phyloP scores from a whole-genome alignment of 2,329 filamentous ascomycete genomes.

The Exserohilum rostratum region DNA sequence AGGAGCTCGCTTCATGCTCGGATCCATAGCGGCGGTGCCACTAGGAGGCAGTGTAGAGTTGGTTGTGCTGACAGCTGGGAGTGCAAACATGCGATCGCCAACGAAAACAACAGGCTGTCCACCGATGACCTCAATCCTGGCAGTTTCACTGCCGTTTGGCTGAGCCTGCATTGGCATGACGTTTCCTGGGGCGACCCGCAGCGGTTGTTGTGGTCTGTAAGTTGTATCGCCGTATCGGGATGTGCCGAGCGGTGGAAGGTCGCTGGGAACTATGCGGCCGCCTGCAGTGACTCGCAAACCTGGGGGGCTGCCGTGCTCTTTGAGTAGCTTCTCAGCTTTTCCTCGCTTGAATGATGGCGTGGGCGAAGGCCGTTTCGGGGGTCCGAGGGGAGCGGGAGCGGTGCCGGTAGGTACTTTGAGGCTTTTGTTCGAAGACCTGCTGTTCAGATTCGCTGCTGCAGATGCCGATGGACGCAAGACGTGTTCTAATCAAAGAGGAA shows the following conservation, averaged over 20 bases:
- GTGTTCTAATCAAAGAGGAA: conserved; percentile 38
- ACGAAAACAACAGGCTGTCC: conserved; percentile 41
- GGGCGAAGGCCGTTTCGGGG: conserved; percentile 52
- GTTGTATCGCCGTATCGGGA: conserved; percentile 40
- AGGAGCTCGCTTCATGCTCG: conserved; percentile 18
- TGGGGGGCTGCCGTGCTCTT: conserved; percentile 58
- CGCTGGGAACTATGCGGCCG: conserved; percentile 59
- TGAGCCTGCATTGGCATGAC: conserved; percentile 34
- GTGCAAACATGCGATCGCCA: conserved; percentile 40
- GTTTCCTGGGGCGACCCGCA: conserved; percentile 29
- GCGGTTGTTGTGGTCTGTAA: conserved; percentile 32
- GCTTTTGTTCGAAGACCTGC: conserved; percentile 32
- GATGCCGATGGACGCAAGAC: conserved; percentile 51
- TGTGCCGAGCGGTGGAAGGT: conserved; percentile 42
- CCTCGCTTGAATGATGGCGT: conserved; percentile 58
- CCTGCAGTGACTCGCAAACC: conserved; percentile 59
- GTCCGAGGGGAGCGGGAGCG: conserved; percentile 18
- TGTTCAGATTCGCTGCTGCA: conserved; percentile 42
- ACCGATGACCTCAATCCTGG: conserved; percentile 38
- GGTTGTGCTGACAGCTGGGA: conserved; percentile 33
- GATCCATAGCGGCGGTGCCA: conserved; percentile 17
- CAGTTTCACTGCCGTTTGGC: conserved; percentile 24
- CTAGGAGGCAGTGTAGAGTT: conserved; percentile 17
- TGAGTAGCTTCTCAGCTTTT: conserved; percentile 57
- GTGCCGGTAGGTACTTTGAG: conserved; percentile 29